Base-by-base conservation (phyloP, 345 rosid species). In the Salix brachista region DNA sequence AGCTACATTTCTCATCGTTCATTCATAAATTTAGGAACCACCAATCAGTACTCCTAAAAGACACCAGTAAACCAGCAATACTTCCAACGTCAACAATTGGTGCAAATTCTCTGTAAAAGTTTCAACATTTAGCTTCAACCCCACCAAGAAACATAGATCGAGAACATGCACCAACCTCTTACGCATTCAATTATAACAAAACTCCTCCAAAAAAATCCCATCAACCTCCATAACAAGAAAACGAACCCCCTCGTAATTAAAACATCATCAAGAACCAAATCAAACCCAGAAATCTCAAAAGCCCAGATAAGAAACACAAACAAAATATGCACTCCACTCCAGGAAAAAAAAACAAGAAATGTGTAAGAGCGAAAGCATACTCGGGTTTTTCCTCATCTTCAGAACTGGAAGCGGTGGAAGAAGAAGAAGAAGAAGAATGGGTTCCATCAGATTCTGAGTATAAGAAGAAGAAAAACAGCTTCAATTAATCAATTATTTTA, bases 381-480 rank as follows among this genome's bases (percentile, higher is more conserved):
- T 90, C 92, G n/a, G 93, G 87, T 79, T 85, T 83, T 68, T 80
- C 82, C 28, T 58, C 62, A 28, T 92, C 94, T 67, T 80, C 90
- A 50, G 85, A 79, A 84, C 85, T 76, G 58, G 85, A 82, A 19
- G 60, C 19, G 36, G 36, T 34, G 8, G 60, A 54, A 30, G 32
- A 30, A 30, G 32, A 30, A 1, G 62, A 58, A 23, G 62, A 58
- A 23, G 62, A 58, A 77, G 91, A 83, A 69, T 84, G 77, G 81
- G 85, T 87, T n/a, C 67, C 92, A 77, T 87, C 87, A 79, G 90
- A 83, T 87, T 84, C 96, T 88, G 92, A 72, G 67, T 79, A 34
- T 42, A 60, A 69, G 56, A 52, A 66, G 23, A 44, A 62, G 18
- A 67, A 73, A 68, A 75, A 80, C n/a, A 73, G 69, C 68, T 74